phyloP scores from a whole-genome alignment of 2,329 filamentous ascomycete genomes.

The Talaromyces sp. region DNA sequence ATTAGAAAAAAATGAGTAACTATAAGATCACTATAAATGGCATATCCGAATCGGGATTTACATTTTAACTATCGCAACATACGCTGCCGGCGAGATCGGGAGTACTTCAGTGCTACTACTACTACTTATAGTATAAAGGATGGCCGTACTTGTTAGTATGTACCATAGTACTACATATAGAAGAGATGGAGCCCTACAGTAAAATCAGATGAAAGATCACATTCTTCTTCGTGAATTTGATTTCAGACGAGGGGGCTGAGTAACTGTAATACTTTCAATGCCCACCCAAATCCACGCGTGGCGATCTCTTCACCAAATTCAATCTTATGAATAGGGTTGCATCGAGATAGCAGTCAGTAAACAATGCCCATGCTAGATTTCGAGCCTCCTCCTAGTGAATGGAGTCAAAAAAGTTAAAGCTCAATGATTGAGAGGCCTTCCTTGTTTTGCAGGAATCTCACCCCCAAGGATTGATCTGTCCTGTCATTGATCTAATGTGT shows the following conservation, averaged over 20 bases:
- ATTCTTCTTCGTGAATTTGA: too few species aligned
- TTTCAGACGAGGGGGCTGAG: too few species aligned
- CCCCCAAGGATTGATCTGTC: neutral
- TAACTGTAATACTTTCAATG: too few species aligned
- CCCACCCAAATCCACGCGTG: too few species aligned
- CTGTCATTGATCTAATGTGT: neutral
- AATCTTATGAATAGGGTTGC: too few species aligned
- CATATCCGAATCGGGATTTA: constrained; percentile 6
- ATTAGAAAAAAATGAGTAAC: too few species aligned
- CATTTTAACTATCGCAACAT: constrained; percentile 13
- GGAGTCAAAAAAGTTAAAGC: neutral
- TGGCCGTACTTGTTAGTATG: neutral
- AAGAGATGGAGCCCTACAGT: neutral
- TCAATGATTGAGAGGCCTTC: neutral
- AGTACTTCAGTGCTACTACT: too few species aligned
- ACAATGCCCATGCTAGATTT: neutral
- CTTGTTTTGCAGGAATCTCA: neutral
- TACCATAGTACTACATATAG: too few species aligned
- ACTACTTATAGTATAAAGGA: neutral
- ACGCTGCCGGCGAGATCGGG: neutral
- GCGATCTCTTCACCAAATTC: too few species aligned
- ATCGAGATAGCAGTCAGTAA: too few species aligned
- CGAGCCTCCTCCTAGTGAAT: too few species aligned
- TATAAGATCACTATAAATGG: neutral
- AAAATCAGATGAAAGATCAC: neutral